Percentiles rank a stretch among this genome's conserved stretches.
Evolutionary conservation across 495 filamentous ascomycete genomes (phyloP).

Genomic region (Penicillium antarcticum): DNA sequence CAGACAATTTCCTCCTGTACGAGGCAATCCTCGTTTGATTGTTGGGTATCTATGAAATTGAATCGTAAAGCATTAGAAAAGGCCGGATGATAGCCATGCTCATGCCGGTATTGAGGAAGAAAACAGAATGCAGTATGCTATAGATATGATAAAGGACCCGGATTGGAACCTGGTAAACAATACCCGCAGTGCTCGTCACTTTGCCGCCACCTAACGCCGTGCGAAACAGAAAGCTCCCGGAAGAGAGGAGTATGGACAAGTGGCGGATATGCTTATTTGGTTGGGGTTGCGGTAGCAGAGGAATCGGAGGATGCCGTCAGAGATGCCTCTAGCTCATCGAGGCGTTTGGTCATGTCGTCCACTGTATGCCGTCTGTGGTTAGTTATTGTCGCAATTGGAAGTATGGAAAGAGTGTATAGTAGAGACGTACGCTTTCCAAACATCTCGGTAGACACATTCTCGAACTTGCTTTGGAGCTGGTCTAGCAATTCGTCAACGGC

Average conservation of each 20-base stretch:
- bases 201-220: constrained; percentile 4
- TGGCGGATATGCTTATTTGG: constrained; percentile 13
- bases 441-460: constrained; percentile 74
- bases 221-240: not conserved
- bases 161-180: not conserved
- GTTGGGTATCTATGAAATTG: constrained; percentile 21
- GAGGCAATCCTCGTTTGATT: constrained; percentile 5
- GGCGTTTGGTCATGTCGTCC: constrained; percentile 89
- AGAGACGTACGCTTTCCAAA: constrained; percentile 74
- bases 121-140: not conserved
- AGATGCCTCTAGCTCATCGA: constrained; percentile 83
- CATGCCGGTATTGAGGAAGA: not conserved
- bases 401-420: not conserved
- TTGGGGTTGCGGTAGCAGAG: constrained; percentile 14
- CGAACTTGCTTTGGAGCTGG: constrained; percentile 79
- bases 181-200: not conserved
- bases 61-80: constrained; percentile 8
- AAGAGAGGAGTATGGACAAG: not conserved
- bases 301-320: constrained; percentile 19
- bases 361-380: constrained; percentile 46
- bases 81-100: not conserved
- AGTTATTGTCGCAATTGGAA: constrained; percentile 4
- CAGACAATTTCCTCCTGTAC: not conserved
- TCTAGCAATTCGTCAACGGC: constrained; percentile 84
- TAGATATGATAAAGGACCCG: not conserved